Evolutionary conservation across 2,329 filamentous ascomycete species (phyloP).

Genomic region (Monosporascus ibericus): DNA sequence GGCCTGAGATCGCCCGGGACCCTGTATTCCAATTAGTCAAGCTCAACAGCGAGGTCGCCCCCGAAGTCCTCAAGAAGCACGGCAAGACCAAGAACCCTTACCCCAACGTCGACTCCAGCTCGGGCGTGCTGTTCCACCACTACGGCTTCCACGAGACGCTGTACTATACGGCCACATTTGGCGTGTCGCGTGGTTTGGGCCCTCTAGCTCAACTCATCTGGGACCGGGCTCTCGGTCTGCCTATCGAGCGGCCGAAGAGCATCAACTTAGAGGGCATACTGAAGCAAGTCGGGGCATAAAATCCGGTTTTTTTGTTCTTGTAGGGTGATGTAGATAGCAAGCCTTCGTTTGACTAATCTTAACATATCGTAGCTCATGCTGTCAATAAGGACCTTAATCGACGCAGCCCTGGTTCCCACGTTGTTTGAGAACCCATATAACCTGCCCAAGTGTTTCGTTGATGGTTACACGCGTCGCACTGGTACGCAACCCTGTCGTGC

Average conservation of each 20-base stretch:
- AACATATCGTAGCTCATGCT: not conserved
- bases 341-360: not conserved
- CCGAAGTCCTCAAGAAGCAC: constrained; percentile 84
- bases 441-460: no score
- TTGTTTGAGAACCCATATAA: not conserved
- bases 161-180: constrained; percentile 79
- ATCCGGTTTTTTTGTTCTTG: constrained; percentile 4
- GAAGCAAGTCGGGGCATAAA: constrained; percentile 48
- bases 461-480: not conserved
- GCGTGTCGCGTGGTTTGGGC: constrained; percentile 67
- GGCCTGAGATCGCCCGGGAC: constrained; percentile 78
- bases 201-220: constrained; percentile 92
- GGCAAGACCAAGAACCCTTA: constrained; percentile 98
- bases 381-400: not conserved
- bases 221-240: constrained; percentile 88
- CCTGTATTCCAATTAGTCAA: constrained; percentile 92
- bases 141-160: constrained; percentile 96
- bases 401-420: not conserved
- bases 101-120: constrained; percentile 92
- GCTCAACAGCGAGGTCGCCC: constrained; percentile 87
- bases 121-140: constrained; percentile 94
- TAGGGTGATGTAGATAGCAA: constrained; percentile 3
- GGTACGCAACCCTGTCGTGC: not conserved
- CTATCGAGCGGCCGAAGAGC: constrained; percentile 97
- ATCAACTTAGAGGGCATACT: constrained; percentile 86